A percentile compares a stretch with the other conserved stretches of the same genome.
Evolutionary conservation across 148 eudicot genomes (phyloP).

Genomic region (Cornus suecica): DNA sequence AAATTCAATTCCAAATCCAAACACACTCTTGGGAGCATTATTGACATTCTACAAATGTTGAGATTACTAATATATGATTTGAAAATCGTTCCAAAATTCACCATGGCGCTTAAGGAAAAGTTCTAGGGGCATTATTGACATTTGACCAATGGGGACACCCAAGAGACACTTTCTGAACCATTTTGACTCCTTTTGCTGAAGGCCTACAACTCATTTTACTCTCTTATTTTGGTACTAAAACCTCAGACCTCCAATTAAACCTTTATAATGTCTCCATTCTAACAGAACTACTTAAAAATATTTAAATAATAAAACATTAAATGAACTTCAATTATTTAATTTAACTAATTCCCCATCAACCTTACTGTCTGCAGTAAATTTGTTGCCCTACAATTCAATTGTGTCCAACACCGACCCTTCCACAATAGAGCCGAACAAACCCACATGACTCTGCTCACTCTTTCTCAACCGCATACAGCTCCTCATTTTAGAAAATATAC

Average conservation of each 20-base stretch:
- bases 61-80: no score
- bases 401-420: constrained; percentile 51
- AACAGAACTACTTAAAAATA: not conserved
- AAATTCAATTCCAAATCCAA: no score
- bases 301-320: not conserved
- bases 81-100: no score
- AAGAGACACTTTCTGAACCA: not conserved
- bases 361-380: constrained; percentile 18
- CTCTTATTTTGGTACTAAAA: not conserved
- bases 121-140: not conserved
- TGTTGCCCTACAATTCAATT: not conserved
- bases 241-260: not conserved
- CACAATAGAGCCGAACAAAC: constrained; percentile 45
- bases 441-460: constrained; percentile 58
- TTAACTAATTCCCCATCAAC: not conserved
- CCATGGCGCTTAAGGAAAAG: not conserved
- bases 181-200: not conserved
- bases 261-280: constrained; percentile 3
- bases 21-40: no score
- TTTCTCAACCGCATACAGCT: constrained; percentile 29
- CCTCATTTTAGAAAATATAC: not conserved
- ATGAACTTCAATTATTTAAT: not conserved
- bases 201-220: not conserved
- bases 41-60: no score
- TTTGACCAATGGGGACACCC: not conserved